These are phyloP conservation scores for Rhizophagus sp. DNA, from an alignment of 192 early-diverging fungal genomes.

Conservation along the genomic window DNA sequence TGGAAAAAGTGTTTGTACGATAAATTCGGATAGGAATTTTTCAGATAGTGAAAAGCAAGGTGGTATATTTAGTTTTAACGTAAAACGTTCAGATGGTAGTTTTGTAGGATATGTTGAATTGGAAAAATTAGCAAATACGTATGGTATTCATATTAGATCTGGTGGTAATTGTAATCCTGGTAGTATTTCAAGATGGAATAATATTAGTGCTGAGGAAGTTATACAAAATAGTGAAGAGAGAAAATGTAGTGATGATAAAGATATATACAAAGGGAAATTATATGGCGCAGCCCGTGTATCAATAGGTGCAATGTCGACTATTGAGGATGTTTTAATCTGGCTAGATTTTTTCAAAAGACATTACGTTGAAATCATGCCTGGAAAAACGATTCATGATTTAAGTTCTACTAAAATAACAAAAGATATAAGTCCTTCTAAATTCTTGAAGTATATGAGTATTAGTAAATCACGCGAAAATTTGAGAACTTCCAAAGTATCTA, in stretches of 20 bases:
- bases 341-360: slow-evolving; percentile 59
- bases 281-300: slow-evolving; percentile 76
- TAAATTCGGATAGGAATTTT: slow-evolving; percentile 39
- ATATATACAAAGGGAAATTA: slow-evolving; percentile 67
- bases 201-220: slow-evolving; percentile 55
- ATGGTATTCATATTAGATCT: slow-evolving; percentile 67
- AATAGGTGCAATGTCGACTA: slow-evolving; percentile 72
- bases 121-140: slow-evolving; percentile 60
- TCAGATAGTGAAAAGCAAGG: slow-evolving; percentile 45
- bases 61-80: slow-evolving; percentile 71
- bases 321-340: slow-evolving; percentile 60
- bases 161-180: slow-evolving; percentile 87
- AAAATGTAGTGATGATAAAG: slow-evolving; percentile 73
- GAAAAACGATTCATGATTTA: no score
- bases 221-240: slow-evolving; percentile 53
- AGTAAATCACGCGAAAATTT: no score
- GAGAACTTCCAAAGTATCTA: no score
- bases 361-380: slow-evolving; percentile 45
- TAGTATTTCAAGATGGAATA: slow-evolving; percentile 64
- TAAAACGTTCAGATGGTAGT: slow-evolving; percentile 51
- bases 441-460: no score
- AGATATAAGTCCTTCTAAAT: no score
- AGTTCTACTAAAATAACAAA: no score
- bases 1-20: slow-evolving; percentile 45
- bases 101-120: slow-evolving; percentile 67